Base-by-base conservation (phyloP, 2,329 filamentous ascomycete species). In the Cordyceps militaris region DNA sequence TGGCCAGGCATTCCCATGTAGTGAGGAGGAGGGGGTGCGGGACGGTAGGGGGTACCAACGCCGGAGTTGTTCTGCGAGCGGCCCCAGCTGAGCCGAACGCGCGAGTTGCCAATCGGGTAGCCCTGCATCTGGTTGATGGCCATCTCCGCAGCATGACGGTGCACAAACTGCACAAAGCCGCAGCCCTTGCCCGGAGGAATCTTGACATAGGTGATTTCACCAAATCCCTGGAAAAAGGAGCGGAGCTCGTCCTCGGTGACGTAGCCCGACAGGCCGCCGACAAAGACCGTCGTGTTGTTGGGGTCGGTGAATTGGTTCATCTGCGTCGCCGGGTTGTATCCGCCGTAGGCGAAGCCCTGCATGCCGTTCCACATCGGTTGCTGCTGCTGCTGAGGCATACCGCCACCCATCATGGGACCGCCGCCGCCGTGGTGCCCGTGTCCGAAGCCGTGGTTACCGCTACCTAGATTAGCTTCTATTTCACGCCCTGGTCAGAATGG, bases 121-220 rank as follows among this genome's bases (percentile, higher is more conserved):
- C 94, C 94, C 77, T 99, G 94, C 94, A 99, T 99, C 77, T 99
- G 94, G 78, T 99, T 99, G 83, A 99, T 99, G 65, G 94, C 94
- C 94, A 99, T 99, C 79, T 99, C 94, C 14, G 94, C 94, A 55
- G 94, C 94, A 69, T 99, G 94, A 64, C 94, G 91, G 78, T 99
- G 94, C 58, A 99, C 94, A 67, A 99, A 99, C 76, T 99, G 94
- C 60, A 99, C 94, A 71, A 99, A 99, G 59, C 94, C 94, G 70
- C 94, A 99, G 66, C 94, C 94, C 84, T 99, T 99, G 77, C 94
- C 94, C 63, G 94, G 93, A 56, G 94, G 94, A 60, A 99, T 99
- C 86, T 99, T 99, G 79, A 99, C 94, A 73, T 99, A 99, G 67
- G 94, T 99, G 71, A 99, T 99, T 73, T 99, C 94, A 61, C 94